These are phyloP conservation scores for Cucumis variabilis DNA, from an alignment of 331 rosid species.

Conservation along the genomic window DNA sequence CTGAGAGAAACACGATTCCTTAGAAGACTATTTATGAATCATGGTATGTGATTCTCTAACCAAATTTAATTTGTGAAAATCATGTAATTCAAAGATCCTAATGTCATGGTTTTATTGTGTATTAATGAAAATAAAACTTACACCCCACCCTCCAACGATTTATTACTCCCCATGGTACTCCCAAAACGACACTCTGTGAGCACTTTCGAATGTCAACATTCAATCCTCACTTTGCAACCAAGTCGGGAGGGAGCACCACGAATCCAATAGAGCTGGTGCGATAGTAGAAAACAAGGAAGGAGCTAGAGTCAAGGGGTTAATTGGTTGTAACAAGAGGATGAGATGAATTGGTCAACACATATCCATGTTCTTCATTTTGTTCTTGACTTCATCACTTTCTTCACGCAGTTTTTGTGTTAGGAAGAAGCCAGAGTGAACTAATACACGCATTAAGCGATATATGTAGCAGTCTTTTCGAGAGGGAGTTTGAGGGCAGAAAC, in stretches of 20 bases:
- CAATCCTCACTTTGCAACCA: slow-evolving; percentile 30
- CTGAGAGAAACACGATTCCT: too few relatives aligned
- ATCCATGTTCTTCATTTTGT: slow-evolving; percentile 34
- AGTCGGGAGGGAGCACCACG: slow-evolving; percentile 40
- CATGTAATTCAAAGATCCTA: too few relatives aligned
- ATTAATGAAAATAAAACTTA: too few relatives aligned
- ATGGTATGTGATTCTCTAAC: too few relatives aligned
- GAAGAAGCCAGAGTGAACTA: slow-evolving; percentile 52
- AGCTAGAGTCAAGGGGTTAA: slow-evolving; percentile 32
- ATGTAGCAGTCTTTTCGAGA: not conserved
- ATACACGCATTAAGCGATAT: slow-evolving; percentile 47
- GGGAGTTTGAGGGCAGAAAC: slow-evolving; percentile 45
- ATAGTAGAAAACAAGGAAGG: slow-evolving; percentile 28
- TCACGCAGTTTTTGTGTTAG: not conserved
- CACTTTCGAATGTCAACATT: slow-evolving; percentile 12
- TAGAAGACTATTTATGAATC: too few relatives aligned
- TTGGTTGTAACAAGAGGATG: slow-evolving; percentile 44
- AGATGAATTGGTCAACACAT: slow-evolving; percentile 51
- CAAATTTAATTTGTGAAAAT: too few relatives aligned
- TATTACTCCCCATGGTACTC: not conserved
- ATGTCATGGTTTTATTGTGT: too few relatives aligned
- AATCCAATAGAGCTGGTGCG: slow-evolving; percentile 21
- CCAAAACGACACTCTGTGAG: slow-evolving; percentile 33
- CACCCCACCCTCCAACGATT: not conserved
- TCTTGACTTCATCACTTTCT: not conserved